phyloP scores from a whole-genome alignment of 345 rosid species.

The Salix caprea region DNA sequence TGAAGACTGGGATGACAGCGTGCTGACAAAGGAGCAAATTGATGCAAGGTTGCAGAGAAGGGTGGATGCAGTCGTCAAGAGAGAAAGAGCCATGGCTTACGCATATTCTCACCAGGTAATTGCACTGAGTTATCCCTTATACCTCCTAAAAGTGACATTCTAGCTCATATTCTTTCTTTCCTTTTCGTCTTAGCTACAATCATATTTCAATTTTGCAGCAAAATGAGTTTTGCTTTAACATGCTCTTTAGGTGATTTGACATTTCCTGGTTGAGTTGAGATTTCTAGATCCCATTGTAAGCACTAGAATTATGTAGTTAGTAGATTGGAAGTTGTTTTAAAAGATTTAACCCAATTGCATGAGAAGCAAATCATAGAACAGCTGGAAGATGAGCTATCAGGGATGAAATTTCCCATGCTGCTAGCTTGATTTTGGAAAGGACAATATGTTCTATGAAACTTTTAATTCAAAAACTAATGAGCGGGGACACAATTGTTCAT shows the following conservation, averaged over 20 bases:
- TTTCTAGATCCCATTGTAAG: neutral
- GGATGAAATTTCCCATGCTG: neutral
- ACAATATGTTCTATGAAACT: neutral
- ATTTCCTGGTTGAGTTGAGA: neutral
- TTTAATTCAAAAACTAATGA: neutral
- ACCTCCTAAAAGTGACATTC: neutral
- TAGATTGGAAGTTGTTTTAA: neutral
- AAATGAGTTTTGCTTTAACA: neutral
- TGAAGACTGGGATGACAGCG: constrained; percentile 80
- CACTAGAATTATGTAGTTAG: neutral
- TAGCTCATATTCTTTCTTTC: neutral
- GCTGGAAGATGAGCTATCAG: neutral
- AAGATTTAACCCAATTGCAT: neutral
- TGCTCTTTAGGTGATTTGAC: neutral
- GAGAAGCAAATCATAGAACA: neutral
- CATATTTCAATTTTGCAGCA: neutral
- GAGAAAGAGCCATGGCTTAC: constrained; percentile 89
- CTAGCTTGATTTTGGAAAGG: neutral
- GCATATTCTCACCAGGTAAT: constrained; percentile 86
- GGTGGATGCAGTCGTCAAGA: constrained; percentile 72
- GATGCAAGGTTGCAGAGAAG: constrained; percentile 71
- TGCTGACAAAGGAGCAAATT: constrained; percentile 68
- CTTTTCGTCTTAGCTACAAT: neutral
- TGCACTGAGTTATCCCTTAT: neutral
- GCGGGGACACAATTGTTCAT: neutral